A percentile compares a stretch with the other conserved stretches of the same genome.
Conservation (phyloP, 106 monocot species). For the Narthecium ossifragum region DNA sequence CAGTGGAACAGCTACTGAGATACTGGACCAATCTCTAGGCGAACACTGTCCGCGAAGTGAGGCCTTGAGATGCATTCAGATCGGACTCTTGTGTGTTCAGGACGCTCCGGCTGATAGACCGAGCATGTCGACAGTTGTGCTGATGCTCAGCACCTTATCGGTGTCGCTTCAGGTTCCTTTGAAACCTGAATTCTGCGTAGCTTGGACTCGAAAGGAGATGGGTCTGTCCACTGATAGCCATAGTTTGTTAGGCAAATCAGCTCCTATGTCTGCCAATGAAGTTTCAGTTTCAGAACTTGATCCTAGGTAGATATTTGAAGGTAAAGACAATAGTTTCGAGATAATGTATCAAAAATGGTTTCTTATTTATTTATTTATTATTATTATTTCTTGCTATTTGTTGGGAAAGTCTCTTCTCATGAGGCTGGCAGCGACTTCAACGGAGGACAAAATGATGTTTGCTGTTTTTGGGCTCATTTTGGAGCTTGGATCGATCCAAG, state of each 20-base stretch:
- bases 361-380: too few relatives aligned
- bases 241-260: constrained; percentile 1
- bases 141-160: neutral
- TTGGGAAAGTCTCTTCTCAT: too few relatives aligned
- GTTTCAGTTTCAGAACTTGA: constrained; percentile 34
- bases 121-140: neutral
- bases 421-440: too few relatives aligned
- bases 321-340: too few relatives aligned
- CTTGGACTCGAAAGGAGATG: neutral
- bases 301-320: constrained; percentile 13
- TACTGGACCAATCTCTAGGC: neutral
- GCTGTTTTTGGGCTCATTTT: too few relatives aligned
- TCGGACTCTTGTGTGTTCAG: neutral
- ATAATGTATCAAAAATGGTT: too few relatives aligned
- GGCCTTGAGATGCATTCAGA: neutral
- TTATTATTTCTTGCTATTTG: too few relatives aligned
- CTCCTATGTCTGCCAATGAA: constrained; percentile 23
- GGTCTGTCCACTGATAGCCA: neutral
- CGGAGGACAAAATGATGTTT: too few relatives aligned
- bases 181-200: neutral
- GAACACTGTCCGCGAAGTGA: neutral
- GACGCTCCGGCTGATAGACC: neutral
- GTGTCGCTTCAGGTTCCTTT: constrained; percentile 1
- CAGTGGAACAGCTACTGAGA: neutral
- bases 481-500: too few relatives aligned